A percentile compares a stretch with the other conserved stretches of the same genome.
These are phyloP conservation scores for Mycotypha africana DNA, from an alignment of 371 early-diverging fungal genomes.

Conservation along the genomic window DNA sequence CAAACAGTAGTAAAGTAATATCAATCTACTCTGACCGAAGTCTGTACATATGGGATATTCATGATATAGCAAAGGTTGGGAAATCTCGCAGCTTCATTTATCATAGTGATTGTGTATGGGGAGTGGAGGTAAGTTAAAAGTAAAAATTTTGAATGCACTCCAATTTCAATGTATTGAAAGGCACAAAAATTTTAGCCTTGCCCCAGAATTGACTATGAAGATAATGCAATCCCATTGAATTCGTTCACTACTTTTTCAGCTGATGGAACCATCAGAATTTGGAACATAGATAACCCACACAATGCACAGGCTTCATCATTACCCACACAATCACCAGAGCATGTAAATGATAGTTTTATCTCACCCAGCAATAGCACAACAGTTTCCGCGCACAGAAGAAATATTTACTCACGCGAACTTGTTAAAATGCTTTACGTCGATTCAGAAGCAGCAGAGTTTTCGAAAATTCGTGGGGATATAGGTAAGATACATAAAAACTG, in stretches of 20 bases:
- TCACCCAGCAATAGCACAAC: constrained; percentile 29
- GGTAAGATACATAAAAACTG: too few species aligned
- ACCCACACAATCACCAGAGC: constrained; percentile 4
- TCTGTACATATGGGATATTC: constrained; percentile 71
- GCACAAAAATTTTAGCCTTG: constrained; percentile 29
- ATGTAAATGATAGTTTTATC: background rate
- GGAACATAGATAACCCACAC: constrained; percentile 56
- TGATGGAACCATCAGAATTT: constrained; percentile 79
- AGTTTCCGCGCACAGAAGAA: constrained; percentile 29
- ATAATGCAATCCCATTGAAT: constrained; percentile 55
- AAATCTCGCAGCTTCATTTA: constrained; percentile 63
- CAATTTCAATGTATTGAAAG: too few species aligned
- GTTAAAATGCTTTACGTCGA: constrained; percentile 58
- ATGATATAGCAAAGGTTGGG: constrained; percentile 56
- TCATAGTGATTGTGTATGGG: constrained; percentile 85
- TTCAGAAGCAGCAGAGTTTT: constrained; percentile 37
- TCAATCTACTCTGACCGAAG: constrained; percentile 71
- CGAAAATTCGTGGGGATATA: constrained; percentile 26
- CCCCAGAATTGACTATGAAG: constrained; percentile 11
- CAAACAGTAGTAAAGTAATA: constrained; percentile 38
- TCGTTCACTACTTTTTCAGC: constrained; percentile 76
- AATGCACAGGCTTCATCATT: constrained; percentile 18
- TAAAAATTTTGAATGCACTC: too few species aligned
- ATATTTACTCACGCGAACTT: constrained; percentile 57
- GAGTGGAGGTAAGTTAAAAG: constrained; percentile 59